Evolutionary conservation across 805 yeast genomes (phyloP).

Genomic region (Phaffomyces thermotolerans): DNA sequence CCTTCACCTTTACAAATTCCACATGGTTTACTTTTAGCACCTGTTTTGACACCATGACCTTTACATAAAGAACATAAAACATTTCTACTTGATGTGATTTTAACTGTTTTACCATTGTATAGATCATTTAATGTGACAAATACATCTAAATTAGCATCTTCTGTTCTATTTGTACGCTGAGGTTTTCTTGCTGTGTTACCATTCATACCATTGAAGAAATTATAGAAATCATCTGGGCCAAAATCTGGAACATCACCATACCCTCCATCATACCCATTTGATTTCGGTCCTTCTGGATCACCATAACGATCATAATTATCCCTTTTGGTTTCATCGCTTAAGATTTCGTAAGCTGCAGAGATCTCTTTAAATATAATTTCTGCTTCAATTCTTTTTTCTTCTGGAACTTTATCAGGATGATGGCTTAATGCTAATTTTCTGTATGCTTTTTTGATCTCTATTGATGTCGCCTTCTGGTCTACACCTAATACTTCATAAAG

Average conservation of each 20-base stretch:
- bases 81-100: constrained; percentile 64
- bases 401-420: constrained; percentile 86
- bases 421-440: constrained; percentile 71
- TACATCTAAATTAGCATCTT: constrained; percentile 60
- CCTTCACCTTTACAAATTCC: constrained; percentile 71
- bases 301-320: constrained; percentile 55
- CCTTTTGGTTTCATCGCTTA: constrained; percentile 62
- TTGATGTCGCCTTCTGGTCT: constrained; percentile 51
- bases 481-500: constrained; percentile 67
- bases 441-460: constrained; percentile 79
- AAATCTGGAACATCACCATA: constrained; percentile 39
- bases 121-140: constrained; percentile 65
- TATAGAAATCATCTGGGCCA: constrained; percentile 69
- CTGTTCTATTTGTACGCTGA: constrained; percentile 36
- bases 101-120: constrained; percentile 74
- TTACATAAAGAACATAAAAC: constrained; percentile 65
- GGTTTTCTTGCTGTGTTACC: constrained; percentile 7
- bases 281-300: constrained; percentile 28
- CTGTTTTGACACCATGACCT: constrained; percentile 68
- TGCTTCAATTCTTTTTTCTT: constrained; percentile 58
- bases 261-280: constrained; percentile 28
- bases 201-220: constrained; percentile 45
- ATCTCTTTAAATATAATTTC: constrained; percentile 79
- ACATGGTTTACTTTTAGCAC: constrained; percentile 53
- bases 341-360: constrained; percentile 76